These are phyloP conservation scores for Bodo saltans DNA, from an alignment of 78 protist genomes.

Conservation along the genomic window DNA sequence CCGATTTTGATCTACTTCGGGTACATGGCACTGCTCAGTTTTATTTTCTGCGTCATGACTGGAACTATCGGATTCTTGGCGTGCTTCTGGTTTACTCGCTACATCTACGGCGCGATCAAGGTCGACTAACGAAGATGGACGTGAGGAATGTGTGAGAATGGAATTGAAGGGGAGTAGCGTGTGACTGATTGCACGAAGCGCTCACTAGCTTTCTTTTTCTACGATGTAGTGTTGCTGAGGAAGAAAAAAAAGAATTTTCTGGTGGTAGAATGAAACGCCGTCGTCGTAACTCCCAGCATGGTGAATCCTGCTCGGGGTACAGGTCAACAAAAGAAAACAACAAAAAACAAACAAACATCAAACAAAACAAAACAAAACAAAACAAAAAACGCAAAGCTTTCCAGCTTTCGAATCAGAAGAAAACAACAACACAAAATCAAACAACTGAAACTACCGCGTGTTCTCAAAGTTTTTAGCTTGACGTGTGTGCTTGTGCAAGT, in stretches of 20 bases:
- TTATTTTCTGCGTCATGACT: conserved; percentile 78
- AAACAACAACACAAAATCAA: not conserved
- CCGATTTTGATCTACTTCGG: conserved; percentile 72
- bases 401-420: not conserved
- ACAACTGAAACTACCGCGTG: not conserved
- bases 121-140: too few relatives aligned
- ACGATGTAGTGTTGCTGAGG: not conserved
- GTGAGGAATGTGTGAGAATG: too few relatives aligned
- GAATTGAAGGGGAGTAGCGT: too few relatives aligned
- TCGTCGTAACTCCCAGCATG: not conserved
- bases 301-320: not conserved
- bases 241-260: too few relatives aligned
- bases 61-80: conserved; percentile 74
- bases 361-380: not conserved
- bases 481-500: not conserved
- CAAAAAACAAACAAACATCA: not conserved
- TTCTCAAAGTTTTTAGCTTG: not conserved
- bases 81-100: conserved; percentile 55
- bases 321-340: not conserved
- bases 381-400: not conserved
- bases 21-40: conserved; percentile 69
- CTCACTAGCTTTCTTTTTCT: not conserved
- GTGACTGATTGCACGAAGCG: not conserved
- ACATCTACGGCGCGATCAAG: conserved; percentile 68
- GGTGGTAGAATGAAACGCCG: not conserved